A percentile compares a stretch with the other conserved stretches of the same genome.
phyloP scores from a whole-genome alignment of 805 yeast species.

The Starmera quercuum region DNA sequence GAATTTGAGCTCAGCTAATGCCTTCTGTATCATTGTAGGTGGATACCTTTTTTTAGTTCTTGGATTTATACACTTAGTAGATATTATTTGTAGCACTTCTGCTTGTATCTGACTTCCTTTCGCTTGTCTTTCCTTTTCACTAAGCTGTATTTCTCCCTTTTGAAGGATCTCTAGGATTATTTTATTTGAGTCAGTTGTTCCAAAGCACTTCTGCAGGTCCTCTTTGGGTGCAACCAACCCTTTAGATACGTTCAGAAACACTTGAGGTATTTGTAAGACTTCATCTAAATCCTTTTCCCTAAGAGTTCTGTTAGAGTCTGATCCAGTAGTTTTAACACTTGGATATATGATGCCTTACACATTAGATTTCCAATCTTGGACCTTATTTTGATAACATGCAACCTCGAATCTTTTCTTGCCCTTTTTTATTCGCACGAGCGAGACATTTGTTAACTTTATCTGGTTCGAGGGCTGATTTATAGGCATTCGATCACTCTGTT shows the following conservation, averaged over 20 bases:
- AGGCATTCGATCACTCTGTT: slow-evolving; percentile 28
- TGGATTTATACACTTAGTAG: slow-evolving; percentile 90
- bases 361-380: slow-evolving; percentile 86
- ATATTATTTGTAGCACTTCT: slow-evolving; percentile 74
- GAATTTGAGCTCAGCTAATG: slow-evolving; percentile 68
- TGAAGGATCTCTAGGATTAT: slow-evolving; percentile 76
- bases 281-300: slow-evolving; percentile 89
- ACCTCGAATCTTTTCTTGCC: slow-evolving; percentile 90
- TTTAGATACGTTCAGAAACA: slow-evolving; percentile 85
- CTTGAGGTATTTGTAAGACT: slow-evolving; percentile 93
- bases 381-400: slow-evolving; percentile 95
- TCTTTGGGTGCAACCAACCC: slow-evolving; percentile 90
- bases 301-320: slow-evolving; percentile 9
- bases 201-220: slow-evolving; percentile 68
- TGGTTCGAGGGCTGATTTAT: slow-evolving; percentile 87
- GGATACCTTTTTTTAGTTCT: slow-evolving; percentile 86
- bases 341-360: slow-evolving; percentile 28
- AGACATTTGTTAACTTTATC: slow-evolving; percentile 88
- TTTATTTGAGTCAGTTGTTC: slow-evolving; percentile 63
- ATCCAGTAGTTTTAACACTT: not conserved
- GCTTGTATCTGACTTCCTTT: slow-evolving; percentile 67
- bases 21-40: slow-evolving; percentile 88
- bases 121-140: slow-evolving; percentile 85
- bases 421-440: slow-evolving; percentile 83
- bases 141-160: slow-evolving; percentile 91